These are phyloP conservation scores for Borealophlyctis nickersoniae DNA, from an alignment of 192 early-diverging fungal species.

Conservation along the genomic window DNA sequence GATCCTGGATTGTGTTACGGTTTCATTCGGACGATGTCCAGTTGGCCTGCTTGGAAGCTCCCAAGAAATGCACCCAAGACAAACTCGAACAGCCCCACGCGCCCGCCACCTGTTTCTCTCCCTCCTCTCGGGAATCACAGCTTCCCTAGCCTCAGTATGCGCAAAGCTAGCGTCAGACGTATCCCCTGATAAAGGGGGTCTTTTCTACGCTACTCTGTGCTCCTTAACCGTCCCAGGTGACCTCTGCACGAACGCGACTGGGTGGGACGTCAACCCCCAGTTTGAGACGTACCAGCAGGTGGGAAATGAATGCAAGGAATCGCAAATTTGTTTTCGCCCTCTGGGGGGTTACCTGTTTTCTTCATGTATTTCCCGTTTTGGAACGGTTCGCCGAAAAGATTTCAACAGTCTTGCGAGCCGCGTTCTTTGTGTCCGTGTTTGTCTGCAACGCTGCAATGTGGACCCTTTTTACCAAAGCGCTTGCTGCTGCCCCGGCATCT, in stretches of 20 bases:
- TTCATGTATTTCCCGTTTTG: too few species aligned
- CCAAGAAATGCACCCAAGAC: too few species aligned
- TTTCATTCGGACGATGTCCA: too few species aligned
- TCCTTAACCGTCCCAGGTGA: slow-evolving; percentile 20
- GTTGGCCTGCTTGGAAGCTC: too few species aligned
- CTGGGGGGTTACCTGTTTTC: too few species aligned
- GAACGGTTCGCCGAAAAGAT: slow-evolving; percentile 1
- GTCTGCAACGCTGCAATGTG: slow-evolving; percentile 83
- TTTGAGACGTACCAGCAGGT: neutral
- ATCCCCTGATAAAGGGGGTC: too few species aligned
- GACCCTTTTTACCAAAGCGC: slow-evolving; percentile 80
- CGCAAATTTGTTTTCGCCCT: neutral
- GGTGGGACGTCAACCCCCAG: neutral
- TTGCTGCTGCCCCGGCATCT: slow-evolving; percentile 71
- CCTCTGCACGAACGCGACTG: neutral
- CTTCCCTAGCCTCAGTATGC: slow-evolving; percentile 74
- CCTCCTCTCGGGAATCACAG: slow-evolving; percentile 63
- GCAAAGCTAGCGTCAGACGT: slow-evolving; percentile 59
- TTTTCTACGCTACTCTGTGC: slow-evolving; percentile 14
- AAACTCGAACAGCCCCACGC: neutral
- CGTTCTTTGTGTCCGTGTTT: slow-evolving; percentile 60
- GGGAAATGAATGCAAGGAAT: neutral
- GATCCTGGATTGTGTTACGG: too few species aligned
- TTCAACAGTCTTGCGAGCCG: slow-evolving; percentile 33
- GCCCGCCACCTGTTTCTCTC: slow-evolving; percentile 18